A percentile compares a stretch with the other conserved stretches of the same genome.
Conservation (phyloP, 352 stramenopile genomes). For the Pythium phragmitis region DNA sequence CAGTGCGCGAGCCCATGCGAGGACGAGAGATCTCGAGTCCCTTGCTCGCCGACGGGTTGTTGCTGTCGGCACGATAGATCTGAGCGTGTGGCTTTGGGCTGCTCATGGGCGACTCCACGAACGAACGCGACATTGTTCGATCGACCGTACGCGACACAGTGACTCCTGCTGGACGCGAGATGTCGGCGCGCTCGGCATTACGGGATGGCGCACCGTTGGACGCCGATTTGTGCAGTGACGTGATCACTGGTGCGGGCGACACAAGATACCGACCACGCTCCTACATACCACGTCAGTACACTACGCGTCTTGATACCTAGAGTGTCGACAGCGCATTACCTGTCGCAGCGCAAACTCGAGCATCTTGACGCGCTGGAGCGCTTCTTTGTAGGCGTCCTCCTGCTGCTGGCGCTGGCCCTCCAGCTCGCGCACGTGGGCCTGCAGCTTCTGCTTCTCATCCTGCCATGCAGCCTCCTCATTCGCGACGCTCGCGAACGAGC, state of each 20-base stretch:
- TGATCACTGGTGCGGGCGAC: slow-evolving; percentile 70
- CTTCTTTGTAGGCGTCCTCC: slow-evolving; percentile 85
- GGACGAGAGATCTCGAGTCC: slow-evolving; percentile 78
- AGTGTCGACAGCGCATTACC: slow-evolving; percentile 22
- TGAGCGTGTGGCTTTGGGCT: slow-evolving; percentile 32
- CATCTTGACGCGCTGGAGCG: slow-evolving; percentile 86
- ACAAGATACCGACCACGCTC: slow-evolving; percentile 59
- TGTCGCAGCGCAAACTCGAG: slow-evolving; percentile 85
- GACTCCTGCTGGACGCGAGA: slow-evolving; percentile 40
- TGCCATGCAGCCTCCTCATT: slow-evolving; percentile 76
- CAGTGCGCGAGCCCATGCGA: slow-evolving; percentile 63
- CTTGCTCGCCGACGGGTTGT: slow-evolving; percentile 39
- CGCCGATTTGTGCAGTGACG: slow-evolving; percentile 28
- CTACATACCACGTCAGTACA: not conserved
- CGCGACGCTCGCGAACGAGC: slow-evolving; percentile 80
- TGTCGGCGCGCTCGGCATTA: slow-evolving; percentile 32
- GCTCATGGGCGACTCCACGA: slow-evolving; percentile 31
- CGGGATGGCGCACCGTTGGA: slow-evolving; percentile 19
- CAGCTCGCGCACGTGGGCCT: slow-evolving; percentile 77
- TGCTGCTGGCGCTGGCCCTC: slow-evolving; percentile 72
- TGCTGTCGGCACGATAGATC: slow-evolving; percentile 69
- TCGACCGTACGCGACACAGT: slow-evolving; percentile 59
- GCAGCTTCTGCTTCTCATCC: slow-evolving; percentile 69
- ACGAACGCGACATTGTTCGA: slow-evolving; percentile 48
- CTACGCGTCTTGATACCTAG: not conserved